Evolutionary conservation across 2,329 filamentous ascomycete genomes (phyloP).

Genomic region (Fusarium sterilihyphosum): DNA sequence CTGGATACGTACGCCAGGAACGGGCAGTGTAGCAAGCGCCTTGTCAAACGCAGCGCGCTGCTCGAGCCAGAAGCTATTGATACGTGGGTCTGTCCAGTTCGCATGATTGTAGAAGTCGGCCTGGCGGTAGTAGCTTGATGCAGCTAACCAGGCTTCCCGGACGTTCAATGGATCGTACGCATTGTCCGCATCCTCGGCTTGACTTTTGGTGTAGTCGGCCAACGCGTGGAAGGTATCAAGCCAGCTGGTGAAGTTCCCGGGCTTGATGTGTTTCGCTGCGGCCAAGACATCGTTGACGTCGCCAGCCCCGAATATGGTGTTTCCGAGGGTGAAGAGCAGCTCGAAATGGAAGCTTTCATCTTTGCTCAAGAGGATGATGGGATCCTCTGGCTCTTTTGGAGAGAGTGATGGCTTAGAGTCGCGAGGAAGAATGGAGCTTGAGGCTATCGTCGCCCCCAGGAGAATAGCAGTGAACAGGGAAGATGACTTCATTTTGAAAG

Average conservation of each 20-base stretch:
- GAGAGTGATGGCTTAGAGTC: fast-evolving
- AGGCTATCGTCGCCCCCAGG: not conserved
- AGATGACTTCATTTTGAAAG: not conserved
- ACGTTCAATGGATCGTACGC: not conserved
- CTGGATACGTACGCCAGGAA: not conserved
- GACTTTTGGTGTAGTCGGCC: not conserved
- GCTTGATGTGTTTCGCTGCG: not conserved
- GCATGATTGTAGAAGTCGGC: not conserved
- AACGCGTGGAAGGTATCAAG: not conserved
- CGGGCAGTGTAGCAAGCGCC: not conserved
- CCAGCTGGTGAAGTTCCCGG: not conserved
- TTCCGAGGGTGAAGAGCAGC: not conserved
- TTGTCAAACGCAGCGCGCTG: not conserved
- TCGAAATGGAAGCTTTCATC: not conserved
- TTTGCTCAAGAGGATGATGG: not conserved
- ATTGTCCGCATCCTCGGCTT: not conserved
- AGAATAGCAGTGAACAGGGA: not conserved
- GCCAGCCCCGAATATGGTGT: not conserved
- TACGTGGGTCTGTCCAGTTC: not conserved
- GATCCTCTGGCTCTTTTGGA: fast-evolving
- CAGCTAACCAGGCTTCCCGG: not conserved
- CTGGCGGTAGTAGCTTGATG: not conserved
- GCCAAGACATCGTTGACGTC: not conserved
- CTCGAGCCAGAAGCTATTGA: not conserved
- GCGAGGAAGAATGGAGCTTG: not conserved